A percentile compares a stretch with the other conserved stretches of the same genome.
Conservation (phyloP, 2,329 filamentous ascomycete genomes). For the Penicillium sp. region DNA sequence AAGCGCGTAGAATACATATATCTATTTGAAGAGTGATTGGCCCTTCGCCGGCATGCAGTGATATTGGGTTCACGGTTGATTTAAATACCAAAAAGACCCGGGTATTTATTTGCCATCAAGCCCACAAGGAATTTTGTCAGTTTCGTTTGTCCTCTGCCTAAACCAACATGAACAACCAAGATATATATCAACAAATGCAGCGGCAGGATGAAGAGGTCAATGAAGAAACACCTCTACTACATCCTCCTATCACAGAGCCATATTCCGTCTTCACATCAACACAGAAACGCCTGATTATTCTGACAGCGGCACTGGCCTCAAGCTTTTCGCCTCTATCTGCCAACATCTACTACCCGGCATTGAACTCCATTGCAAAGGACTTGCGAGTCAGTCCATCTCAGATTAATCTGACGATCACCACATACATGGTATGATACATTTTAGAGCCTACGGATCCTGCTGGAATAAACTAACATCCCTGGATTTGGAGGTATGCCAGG, state of each 20-base stretch:
- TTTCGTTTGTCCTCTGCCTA: not conserved
- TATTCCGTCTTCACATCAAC: slow-evolving; percentile 36
- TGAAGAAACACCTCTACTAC: slow-evolving; percentile 24
- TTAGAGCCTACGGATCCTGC: not conserved
- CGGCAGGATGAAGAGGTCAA: not conserved
- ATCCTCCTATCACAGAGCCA: not conserved
- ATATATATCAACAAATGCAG: not conserved
- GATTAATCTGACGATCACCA: slow-evolving; percentile 35
- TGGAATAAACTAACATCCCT: not conserved
- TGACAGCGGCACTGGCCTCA: slow-evolving; percentile 41
- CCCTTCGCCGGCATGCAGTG: not conserved
- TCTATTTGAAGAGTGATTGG: not conserved
- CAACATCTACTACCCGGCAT: slow-evolving; percentile 40
- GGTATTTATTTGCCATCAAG: not conserved
- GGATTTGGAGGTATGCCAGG: slow-evolving; percentile 47
- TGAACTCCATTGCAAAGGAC: slow-evolving; percentile 34
- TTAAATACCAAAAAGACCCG: not conserved
- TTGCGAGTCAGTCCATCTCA: slow-evolving; percentile 20
- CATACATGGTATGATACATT: slow-evolving; percentile 31
- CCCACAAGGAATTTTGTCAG: not conserved
- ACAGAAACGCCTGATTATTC: slow-evolving; percentile 40
- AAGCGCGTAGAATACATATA: fast-evolving
- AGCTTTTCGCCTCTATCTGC: slow-evolving; percentile 46
- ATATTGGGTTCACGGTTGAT: not conserved
- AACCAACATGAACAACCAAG: not conserved